A percentile compares a stretch with the other conserved stretches of the same genome.
Evolutionary conservation across 345 rosid species (phyloP).

Genomic region (Gossypium australe): DNA sequence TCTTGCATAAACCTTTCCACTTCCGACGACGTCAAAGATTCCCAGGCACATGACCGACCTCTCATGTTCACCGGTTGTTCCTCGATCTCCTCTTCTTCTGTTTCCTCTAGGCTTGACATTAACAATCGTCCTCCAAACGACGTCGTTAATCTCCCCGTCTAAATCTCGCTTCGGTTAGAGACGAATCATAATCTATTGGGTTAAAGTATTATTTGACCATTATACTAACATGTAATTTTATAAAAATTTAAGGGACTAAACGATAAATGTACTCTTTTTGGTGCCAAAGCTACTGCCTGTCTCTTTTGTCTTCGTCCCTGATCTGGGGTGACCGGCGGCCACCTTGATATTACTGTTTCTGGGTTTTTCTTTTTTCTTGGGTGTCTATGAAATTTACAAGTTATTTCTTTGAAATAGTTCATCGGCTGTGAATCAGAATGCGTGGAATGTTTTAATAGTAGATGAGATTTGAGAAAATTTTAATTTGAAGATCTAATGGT

Average conservation of each 20-base stretch:
- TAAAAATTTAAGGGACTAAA: too few relatives aligned
- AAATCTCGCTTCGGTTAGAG: neutral
- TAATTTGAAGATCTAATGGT: too few relatives aligned
- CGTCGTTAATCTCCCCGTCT: constrained; percentile 27
- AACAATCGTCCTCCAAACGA: constrained; percentile 6
- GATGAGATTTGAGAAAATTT: too few relatives aligned
- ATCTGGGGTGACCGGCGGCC: too few relatives aligned
- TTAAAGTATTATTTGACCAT: too few relatives aligned
- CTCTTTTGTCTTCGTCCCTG: too few relatives aligned
- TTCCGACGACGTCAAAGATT: constrained; percentile 31
- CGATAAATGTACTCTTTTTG: too few relatives aligned
- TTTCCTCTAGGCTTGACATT: neutral
- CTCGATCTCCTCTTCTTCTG: constrained; percentile 14
- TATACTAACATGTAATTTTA: too few relatives aligned
- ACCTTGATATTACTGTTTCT: neutral
- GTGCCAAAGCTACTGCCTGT: too few relatives aligned
- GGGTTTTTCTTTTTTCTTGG: neutral
- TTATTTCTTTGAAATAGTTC: neutral
- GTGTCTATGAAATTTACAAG: neutral
- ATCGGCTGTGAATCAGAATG: neutral
- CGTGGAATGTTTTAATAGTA: neutral
- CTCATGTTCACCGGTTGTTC: constrained; percentile 27
- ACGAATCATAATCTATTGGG: too few relatives aligned
- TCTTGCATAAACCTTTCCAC: constrained; percentile 44
- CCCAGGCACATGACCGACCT: constrained; percentile 38